A percentile compares a stretch with the other conserved stretches of the same genome.
Conservation (phyloP, 1,284 basidiomycete species). For the Trichosporon sp. region DNA sequence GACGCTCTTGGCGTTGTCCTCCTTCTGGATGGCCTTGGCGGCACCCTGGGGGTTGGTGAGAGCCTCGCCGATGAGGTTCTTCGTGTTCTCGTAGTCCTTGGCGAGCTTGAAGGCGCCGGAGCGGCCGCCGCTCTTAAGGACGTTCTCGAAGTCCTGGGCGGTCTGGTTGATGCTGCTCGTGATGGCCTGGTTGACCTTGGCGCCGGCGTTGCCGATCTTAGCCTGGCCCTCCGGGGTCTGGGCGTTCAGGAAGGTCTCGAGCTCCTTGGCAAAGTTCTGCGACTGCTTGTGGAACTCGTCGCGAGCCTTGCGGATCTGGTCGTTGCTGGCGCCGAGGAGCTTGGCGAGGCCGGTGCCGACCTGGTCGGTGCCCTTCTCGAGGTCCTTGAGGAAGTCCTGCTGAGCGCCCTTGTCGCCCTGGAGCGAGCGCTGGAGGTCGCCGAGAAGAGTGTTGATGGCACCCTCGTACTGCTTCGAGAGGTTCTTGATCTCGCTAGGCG, state of each 20-base stretch:
- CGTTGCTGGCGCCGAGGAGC: neutral
- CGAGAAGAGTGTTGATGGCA: neutral
- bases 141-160: neutral
- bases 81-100: slow-evolving; percentile 4
- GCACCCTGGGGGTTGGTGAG: neutral
- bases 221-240: neutral
- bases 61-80: slow-evolving; percentile 1
- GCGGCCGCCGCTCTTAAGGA: neutral
- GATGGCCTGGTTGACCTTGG: slow-evolving; percentile 3
- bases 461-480: neutral
- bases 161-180: neutral
- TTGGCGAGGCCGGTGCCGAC: neutral
- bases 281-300: slow-evolving; percentile 1
- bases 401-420: neutral
- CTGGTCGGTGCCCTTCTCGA: slow-evolving; percentile 2
- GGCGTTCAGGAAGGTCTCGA: slow-evolving; percentile 1
- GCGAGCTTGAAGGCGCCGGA: neutral
- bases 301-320: neutral
- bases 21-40: neutral
- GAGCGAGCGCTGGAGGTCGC: neutral
- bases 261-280: neutral
- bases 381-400: neutral
- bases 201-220: neutral
- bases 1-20: slow-evolving; percentile 1
- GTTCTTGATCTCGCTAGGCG: neutral